Percentiles rank a stretch among this genome's conserved stretches.
phyloP scores from a whole-genome alignment of 2,329 filamentous ascomycete species.

The Chaetomium olivaceum region DNA sequence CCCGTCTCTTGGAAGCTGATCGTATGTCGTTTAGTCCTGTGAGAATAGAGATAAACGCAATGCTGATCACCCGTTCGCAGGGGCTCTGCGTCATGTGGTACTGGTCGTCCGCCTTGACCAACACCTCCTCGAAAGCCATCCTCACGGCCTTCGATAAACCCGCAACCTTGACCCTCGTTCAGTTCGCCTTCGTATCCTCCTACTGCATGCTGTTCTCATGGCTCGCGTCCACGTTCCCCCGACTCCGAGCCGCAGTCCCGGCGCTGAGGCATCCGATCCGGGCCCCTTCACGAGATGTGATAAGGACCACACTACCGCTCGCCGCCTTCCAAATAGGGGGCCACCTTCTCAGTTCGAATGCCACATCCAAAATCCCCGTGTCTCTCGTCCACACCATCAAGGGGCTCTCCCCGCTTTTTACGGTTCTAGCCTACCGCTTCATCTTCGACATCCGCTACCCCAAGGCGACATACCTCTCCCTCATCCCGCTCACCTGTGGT shows the following conservation, averaged over 20 bases:
- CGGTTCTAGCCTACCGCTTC: slow-evolving; percentile 87
- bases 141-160: slow-evolving; percentile 88
- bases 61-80: slow-evolving; percentile 50
- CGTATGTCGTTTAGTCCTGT: slow-evolving; percentile 54
- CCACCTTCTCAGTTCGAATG: slow-evolving; percentile 90
- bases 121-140: slow-evolving; percentile 97
- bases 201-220: slow-evolving; percentile 82
- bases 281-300: slow-evolving; percentile 75
- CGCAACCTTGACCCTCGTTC: slow-evolving; percentile 85
- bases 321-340: slow-evolving; percentile 91
- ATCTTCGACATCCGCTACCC: slow-evolving; percentile 89
- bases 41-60: neutral
- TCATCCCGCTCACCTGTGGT: slow-evolving; percentile 89
- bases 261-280: slow-evolving; percentile 83
- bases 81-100: slow-evolving; percentile 89
- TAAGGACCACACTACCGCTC: slow-evolving; percentile 84
- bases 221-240: slow-evolving; percentile 71
- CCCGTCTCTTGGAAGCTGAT: slow-evolving; percentile 86
- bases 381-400: slow-evolving; percentile 99
- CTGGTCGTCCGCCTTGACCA: slow-evolving; percentile 89
- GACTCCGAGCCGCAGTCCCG: slow-evolving; percentile 69
- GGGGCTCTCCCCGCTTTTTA: slow-evolving; percentile 92
- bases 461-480: slow-evolving; percentile 79
- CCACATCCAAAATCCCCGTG: slow-evolving; percentile 91
- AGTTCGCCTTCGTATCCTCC: slow-evolving; percentile 89